A percentile compares a stretch with the other conserved stretches of the same genome.
Evolutionary conservation across 768 basidiomycete species (phyloP).

Genomic region (Lyophyllum atratum): DNA sequence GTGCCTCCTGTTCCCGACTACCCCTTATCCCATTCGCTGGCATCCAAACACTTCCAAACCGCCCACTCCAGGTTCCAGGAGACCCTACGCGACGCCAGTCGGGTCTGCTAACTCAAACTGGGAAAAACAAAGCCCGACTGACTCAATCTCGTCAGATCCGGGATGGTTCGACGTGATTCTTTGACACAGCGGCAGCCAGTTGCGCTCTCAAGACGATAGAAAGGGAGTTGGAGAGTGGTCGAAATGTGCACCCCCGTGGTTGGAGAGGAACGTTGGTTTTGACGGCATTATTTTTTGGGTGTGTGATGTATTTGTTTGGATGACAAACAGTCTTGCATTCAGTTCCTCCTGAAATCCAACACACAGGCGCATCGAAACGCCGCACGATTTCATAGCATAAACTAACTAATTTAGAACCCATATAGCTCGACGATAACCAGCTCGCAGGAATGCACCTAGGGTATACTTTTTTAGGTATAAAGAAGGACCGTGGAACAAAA

Average conservation of each 20-base stretch:
- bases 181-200: slow-evolving; percentile 40
- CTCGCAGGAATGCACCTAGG: slow-evolving; percentile 6
- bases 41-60: slow-evolving; percentile 5
- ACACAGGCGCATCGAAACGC: neutral
- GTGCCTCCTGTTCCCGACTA: slow-evolving; percentile 5
- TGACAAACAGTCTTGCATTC: slow-evolving; percentile 15
- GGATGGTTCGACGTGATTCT: slow-evolving; percentile 63
- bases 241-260: slow-evolving; percentile 27
- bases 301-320: slow-evolving; percentile 47
- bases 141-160: slow-evolving; percentile 66
- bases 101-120: slow-evolving; percentile 9
- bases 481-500: neutral
- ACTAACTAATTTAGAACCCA: slow-evolving; percentile 12
- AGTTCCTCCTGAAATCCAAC: neutral
- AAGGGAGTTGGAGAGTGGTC: slow-evolving; percentile 15
- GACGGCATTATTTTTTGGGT: slow-evolving; percentile 45
- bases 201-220: slow-evolving; percentile 15
- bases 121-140: slow-evolving; percentile 9
- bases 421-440: slow-evolving; percentile 9
- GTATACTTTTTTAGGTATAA: slow-evolving; percentile 13
- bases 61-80: slow-evolving; percentile 8
- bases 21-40: slow-evolving; percentile 14
- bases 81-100: slow-evolving; percentile 10
- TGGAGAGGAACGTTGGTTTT: slow-evolving; percentile 34
- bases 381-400: neutral